Evolutionary conservation across 2,329 filamentous ascomycete genomes (phyloP), one percentile per base, ranked within the genome.

Genomic region (Bretziella fagacearum): DNA sequence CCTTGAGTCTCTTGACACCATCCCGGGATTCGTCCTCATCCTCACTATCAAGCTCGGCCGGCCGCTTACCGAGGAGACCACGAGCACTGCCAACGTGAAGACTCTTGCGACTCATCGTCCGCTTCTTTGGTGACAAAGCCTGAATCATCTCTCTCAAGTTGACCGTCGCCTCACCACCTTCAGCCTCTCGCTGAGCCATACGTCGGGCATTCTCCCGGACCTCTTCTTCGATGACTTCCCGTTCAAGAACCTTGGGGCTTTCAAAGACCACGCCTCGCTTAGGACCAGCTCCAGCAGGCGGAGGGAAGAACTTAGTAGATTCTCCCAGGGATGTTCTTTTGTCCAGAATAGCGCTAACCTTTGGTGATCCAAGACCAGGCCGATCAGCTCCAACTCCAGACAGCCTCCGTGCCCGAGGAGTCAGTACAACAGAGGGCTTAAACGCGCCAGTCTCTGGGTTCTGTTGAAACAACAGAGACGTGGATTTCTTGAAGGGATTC

Each of bases 131-230:
- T 20, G 81, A 85, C 52, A 89, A 67, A 48, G 75, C 81, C 51
- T 81, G 71, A 51, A 89, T 89, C 73, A 85, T 79, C 53, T 84
- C 80, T 52, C 75, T 81, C 36, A 89, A 63, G 52, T 76, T 84
- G 29, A 77, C 61, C 0, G 80, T 81, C 2, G 66, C 67, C 52
- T 84, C 79, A 15, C 58, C 61, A 44, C 65, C 61, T 54, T 72
- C 61, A 4, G 63, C 66, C 54, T 73, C 70, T 26, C 69, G 65
- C 54, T 75, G 68, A 17, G 73, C 62, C 37, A 73, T 69, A 41
- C 63, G 68, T n/a, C 71, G 67, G 7, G 68, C 65, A 55, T 71
- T 73, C 56, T 82, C 77, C 46, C 69, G 71, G 25, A 71, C 70
- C 52, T 76, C 69, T 51, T 82, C 77, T 47, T 73, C 67, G 6